Percentiles rank a stretch among this genome's conserved stretches.
Conservation (phyloP, 1,284 basidiomycete species). For the Coriolopsis trogii region DNA sequence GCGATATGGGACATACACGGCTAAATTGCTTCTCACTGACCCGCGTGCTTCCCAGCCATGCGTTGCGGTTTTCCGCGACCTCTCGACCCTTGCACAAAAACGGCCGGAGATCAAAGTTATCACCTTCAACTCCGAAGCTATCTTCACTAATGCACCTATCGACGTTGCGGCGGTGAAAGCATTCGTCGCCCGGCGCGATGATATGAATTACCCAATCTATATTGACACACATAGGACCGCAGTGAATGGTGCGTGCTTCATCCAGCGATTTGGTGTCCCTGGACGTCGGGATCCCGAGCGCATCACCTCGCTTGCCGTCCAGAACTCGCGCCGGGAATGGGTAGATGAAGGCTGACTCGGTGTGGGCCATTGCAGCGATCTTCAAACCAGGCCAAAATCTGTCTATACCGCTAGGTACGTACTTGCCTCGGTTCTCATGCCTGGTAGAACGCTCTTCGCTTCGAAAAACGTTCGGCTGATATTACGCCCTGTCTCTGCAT, state of each 20-base stretch:
- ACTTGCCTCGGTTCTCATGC: constrained; percentile 9
- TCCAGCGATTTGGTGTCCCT: too few relatives aligned
- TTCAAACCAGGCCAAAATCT: constrained; percentile 36
- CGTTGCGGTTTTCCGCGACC: constrained; percentile 33
- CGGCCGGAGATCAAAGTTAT: constrained; percentile 33
- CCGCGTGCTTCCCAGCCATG: constrained; percentile 31
- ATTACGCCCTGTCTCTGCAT: constrained; percentile 3
- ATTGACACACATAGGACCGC: constrained; percentile 34
- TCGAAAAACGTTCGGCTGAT: constrained; percentile 13
- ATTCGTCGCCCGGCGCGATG: constrained; percentile 29
- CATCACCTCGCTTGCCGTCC: too few relatives aligned
- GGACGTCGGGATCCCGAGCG: too few relatives aligned
- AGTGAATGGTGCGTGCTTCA: constrained; percentile 29
- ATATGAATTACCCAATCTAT: constrained; percentile 36
- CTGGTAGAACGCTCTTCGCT: constrained; percentile 22
- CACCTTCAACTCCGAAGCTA: constrained; percentile 37
- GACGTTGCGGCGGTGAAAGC: constrained; percentile 30
- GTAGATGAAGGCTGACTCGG: constrained; percentile 15
- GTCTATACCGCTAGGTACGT: constrained; percentile 35
- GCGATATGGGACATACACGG: constrained; percentile 23
- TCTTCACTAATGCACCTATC: constrained; percentile 34
- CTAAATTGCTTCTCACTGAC: constrained; percentile 26
- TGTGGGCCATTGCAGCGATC: constrained; percentile 27
- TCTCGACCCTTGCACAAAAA: constrained; percentile 30
- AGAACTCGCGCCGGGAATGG: not conserved